These are phyloP conservation scores for Colletotrichum cereale DNA, from an alignment of 2,329 filamentous ascomycete genomes.

Conservation along the genomic window DNA sequence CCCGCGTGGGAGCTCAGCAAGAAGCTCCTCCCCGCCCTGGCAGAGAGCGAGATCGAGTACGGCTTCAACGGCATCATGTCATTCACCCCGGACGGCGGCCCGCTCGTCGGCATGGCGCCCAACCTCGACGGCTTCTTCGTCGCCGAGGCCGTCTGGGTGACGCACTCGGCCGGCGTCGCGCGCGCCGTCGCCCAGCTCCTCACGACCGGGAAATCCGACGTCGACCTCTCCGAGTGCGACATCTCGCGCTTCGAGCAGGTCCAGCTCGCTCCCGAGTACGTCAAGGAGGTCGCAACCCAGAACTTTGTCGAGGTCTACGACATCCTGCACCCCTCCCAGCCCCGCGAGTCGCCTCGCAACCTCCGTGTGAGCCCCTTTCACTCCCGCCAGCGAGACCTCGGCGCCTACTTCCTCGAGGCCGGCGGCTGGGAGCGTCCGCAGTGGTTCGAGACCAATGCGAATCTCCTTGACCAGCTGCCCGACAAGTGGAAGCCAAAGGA, in stretches of 20 bases:
- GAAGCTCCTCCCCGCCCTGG: conserved; percentile 65
- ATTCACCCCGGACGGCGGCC: conserved; percentile 73
- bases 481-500: conserved; percentile 65
- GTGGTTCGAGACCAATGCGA: conserved; percentile 70
- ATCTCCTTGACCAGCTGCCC: conserved; percentile 64
- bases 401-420: conserved; percentile 69
- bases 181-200: conserved; percentile 70
- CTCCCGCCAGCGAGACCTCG: conserved; percentile 64
- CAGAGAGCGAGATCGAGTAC: conserved; percentile 63
- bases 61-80: conserved; percentile 77
- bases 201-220: conserved; percentile 65
- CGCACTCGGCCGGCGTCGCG: conserved; percentile 73
- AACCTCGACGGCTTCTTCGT: conserved; percentile 72
- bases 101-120: conserved; percentile 69
- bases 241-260: conserved; percentile 72
- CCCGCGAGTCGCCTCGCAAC: conserved; percentile 67
- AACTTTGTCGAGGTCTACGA: conserved; percentile 76
- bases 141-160: conserved; percentile 76
- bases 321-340: conserved; percentile 72
- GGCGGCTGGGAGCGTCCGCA: conserved; percentile 73
- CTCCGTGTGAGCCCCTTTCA: conserved; percentile 71
- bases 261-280: conserved; percentile 67
- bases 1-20: conserved; percentile 70
- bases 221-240: conserved; percentile 71
- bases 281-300: conserved; percentile 69